A percentile compares a stretch with the other conserved stretches of the same genome.
Evolutionary conservation across 305 asterid species (phyloP).

Genomic region (Fraxinus dipetala): DNA sequence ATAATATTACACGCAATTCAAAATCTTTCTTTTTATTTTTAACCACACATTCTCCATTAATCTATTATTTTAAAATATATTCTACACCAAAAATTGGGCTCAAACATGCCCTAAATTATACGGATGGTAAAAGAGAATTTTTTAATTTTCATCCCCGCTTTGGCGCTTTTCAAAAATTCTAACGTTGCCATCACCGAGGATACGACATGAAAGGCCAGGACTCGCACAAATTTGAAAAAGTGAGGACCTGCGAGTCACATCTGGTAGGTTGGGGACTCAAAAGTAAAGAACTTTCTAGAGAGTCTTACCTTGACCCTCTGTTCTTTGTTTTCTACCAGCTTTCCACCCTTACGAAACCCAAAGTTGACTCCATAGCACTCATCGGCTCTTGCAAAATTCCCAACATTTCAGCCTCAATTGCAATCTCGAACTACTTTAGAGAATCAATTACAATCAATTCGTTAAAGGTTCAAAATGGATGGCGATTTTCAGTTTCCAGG

Average conservation of each 20-base stretch:
- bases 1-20: no score
- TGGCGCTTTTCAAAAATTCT: background rate
- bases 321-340: background rate
- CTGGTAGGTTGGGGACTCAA: background rate
- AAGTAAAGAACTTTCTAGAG: slow-evolving; percentile 21
- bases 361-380: background rate
- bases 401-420: background rate
- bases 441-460: background rate
- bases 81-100: no score
- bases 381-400: background rate
- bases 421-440: background rate
- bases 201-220: background rate
- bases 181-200: background rate
- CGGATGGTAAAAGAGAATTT: background rate
- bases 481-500: slow-evolving; percentile 30
- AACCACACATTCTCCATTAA: no score
- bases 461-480: slow-evolving; percentile 18
- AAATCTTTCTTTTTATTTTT: no score
- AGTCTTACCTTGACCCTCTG: background rate
- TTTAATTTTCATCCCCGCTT: background rate
- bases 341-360: background rate
- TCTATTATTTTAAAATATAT: no score
- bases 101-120: background rate
- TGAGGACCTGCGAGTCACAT: background rate
- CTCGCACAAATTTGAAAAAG: background rate